Conservation (phyloP, 108 stramenopile species). For the Skeletonema costatum region DNA sequence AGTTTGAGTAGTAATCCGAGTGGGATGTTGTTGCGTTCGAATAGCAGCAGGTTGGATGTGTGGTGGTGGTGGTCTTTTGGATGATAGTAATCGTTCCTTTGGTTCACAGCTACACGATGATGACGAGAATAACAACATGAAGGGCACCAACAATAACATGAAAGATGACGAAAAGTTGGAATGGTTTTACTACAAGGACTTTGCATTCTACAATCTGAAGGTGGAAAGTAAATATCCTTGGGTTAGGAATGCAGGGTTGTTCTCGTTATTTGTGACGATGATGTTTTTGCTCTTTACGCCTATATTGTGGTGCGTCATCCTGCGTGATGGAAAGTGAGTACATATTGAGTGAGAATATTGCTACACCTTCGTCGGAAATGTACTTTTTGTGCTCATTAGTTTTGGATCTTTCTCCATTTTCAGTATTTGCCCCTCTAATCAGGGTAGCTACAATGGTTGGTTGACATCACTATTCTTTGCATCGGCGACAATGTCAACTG, state of each 20-base stretch:
- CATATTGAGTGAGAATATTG: neutral
- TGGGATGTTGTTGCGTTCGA: neutral
- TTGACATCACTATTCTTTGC: conserved; percentile 54
- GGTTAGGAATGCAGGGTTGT: conserved; percentile 8
- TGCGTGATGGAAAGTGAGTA: conserved; percentile 33
- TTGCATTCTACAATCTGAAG: conserved; percentile 41
- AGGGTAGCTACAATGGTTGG: neutral
- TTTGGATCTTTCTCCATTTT: neutral
- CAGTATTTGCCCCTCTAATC: neutral
- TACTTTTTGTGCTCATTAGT: neutral
- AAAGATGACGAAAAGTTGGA: conserved; percentile 25
- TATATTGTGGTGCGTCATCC: conserved; percentile 54
- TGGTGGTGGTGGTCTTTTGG: neutral
- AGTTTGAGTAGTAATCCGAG: neutral
- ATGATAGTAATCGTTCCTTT: neutral
- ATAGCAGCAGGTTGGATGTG: neutral
- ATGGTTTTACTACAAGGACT: conserved; percentile 59
- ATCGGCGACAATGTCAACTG: conserved; percentile 62
- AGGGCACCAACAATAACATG: neutral
- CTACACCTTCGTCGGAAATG: too few relatives aligned
- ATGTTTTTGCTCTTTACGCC: conserved; percentile 44
- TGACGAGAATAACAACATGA: neutral
- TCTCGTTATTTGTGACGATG: conserved; percentile 14
- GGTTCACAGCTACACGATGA: neutral
- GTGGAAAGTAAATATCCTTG: conserved; percentile 31